phyloP scores from a whole-genome alignment of 2,329 filamentous ascomycete genomes.

The Diatrype stigma region DNA sequence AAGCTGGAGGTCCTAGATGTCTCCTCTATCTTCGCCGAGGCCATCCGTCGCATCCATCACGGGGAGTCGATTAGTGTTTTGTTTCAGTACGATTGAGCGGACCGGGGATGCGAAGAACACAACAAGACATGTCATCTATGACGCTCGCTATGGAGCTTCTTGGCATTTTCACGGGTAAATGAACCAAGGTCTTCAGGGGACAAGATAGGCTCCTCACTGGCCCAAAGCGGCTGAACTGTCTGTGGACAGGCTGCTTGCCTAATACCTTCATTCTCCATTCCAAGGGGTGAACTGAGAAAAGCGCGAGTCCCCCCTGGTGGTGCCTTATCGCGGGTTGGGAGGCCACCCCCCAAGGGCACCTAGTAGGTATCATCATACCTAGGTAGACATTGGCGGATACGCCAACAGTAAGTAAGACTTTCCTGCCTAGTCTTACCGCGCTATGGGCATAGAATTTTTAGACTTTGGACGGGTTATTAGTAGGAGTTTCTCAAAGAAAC shows the following conservation, averaged over 20 bases:
- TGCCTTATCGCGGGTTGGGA: not conserved
- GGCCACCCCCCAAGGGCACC: not conserved
- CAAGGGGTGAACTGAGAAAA: not conserved
- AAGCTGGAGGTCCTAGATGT: constrained; percentile 93
- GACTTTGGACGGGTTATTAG: not conserved
- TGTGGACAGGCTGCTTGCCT: not conserved
- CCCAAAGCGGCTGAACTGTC: not conserved
- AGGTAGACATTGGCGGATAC: no score
- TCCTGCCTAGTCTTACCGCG: not conserved
- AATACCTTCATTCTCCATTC: not conserved
- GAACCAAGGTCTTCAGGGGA: not conserved
- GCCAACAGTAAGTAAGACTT: not conserved
- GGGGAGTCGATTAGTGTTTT: constrained; percentile 96
- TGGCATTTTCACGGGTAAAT: not conserved
- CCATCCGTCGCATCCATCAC: constrained; percentile 92
- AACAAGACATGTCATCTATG: not conserved
- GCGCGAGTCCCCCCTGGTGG: not conserved
- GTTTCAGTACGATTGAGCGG: constrained; percentile 71
- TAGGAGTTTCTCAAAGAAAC: not conserved
- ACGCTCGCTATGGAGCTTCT: not conserved
- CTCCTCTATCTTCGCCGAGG: constrained; percentile 87
- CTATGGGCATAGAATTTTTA: not conserved
- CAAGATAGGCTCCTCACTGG: not conserved
- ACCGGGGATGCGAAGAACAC: not conserved
- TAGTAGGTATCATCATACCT: not conserved